These are phyloP conservation scores for Torulaspora gathmanii DNA, from an alignment of 805 yeast species.

Conservation along the genomic window DNA sequence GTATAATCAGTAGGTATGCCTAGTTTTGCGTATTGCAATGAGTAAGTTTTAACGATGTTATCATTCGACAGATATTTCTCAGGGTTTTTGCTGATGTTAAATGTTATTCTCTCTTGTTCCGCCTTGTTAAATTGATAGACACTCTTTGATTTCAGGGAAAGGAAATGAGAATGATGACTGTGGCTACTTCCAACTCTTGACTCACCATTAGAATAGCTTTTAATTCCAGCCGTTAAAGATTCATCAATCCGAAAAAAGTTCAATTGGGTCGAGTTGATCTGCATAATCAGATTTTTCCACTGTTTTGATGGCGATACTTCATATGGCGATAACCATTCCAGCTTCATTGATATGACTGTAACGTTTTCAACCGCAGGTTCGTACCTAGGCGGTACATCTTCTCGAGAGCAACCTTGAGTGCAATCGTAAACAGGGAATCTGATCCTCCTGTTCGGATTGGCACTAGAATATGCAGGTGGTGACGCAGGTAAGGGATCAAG, in stretches of 20 bases:
- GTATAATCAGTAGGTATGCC: slow-evolving; percentile 85
- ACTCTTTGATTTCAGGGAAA: slow-evolving; percentile 16
- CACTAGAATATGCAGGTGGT: slow-evolving; percentile 31
- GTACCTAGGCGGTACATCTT: slow-evolving; percentile 57
- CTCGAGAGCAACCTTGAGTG: slow-evolving; percentile 22
- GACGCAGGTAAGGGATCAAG: slow-evolving; percentile 39
- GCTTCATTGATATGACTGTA: slow-evolving; percentile 56
- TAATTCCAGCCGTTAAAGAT: slow-evolving; percentile 29
- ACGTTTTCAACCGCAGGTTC: slow-evolving; percentile 59
- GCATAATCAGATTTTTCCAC: slow-evolving; percentile 69
- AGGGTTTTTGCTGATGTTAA: slow-evolving; percentile 19
- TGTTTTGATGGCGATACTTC: slow-evolving; percentile 59
- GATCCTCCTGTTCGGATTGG: slow-evolving; percentile 27
- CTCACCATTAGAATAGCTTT: slow-evolving; percentile 30
- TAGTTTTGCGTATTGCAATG: slow-evolving; percentile 76
- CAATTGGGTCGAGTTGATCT: slow-evolving; percentile 81
- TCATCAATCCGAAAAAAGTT: slow-evolving; percentile 54
- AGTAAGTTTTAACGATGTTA: slow-evolving; percentile 56
- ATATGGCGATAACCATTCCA: slow-evolving; percentile 75
- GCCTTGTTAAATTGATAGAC: slow-evolving; percentile 27
- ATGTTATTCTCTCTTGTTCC: slow-evolving; percentile 28
- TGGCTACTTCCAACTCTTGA: slow-evolving; percentile 12
- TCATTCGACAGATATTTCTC: slow-evolving; percentile 30
- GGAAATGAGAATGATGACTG: slow-evolving; percentile 16
- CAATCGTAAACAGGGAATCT: slow-evolving; percentile 38